Evolutionary conservation across 2,329 filamentous ascomycete genomes (phyloP), one percentile per base, ranked within the genome.

Genomic region (Didymellaceae sp.): DNA sequence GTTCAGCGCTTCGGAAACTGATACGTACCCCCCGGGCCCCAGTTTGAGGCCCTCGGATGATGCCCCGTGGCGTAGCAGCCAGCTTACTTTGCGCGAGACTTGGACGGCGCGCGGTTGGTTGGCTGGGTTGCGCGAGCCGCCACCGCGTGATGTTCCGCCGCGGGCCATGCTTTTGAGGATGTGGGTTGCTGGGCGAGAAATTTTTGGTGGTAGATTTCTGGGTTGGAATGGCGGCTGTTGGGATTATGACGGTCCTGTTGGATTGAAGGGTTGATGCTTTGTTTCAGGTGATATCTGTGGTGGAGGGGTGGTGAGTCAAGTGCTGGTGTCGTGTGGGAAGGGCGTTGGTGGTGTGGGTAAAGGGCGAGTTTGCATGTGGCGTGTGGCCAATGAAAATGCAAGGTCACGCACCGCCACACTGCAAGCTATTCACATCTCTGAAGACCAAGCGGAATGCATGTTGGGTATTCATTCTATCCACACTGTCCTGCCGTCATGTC

Each of bases 31-130:
- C 26, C 82, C 80, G 16, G 75, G 73, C 47, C 81, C 79, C 55
- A 88, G 76, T 57, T 77, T 77, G 45, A 88, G 70, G 1, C 82
- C 81, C 70, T 88, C 85, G 46, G 80, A 77, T 52, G 79, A 77
- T 0, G 85, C 86, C 2, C 81, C 82, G 69, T 88, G 86, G 20
- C 86, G 80, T 22, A 88, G 75, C 1, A 87, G 70, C 71, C 77
- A 80, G 53, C 75, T 78, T n/a, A 82, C 59, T 31, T 77, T 76
- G 58, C 78, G 78, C 6, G 78, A 81, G 3, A 82, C 74, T 34
- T 73, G 71, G 14, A 77, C 74, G 20, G 77, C 70, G 24, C 78
- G 63, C 1, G 76, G 66, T 45, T 75, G 58, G 34, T 71, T 67
- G n/a, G 62, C 67, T 6, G 68, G 65, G 51, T 64, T 74, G 61